A percentile compares a stretch with the other conserved stretches of the same genome.
Conservation (phyloP, 2,329 filamentous ascomycete genomes). For the Trichoderma pleuroti region DNA sequence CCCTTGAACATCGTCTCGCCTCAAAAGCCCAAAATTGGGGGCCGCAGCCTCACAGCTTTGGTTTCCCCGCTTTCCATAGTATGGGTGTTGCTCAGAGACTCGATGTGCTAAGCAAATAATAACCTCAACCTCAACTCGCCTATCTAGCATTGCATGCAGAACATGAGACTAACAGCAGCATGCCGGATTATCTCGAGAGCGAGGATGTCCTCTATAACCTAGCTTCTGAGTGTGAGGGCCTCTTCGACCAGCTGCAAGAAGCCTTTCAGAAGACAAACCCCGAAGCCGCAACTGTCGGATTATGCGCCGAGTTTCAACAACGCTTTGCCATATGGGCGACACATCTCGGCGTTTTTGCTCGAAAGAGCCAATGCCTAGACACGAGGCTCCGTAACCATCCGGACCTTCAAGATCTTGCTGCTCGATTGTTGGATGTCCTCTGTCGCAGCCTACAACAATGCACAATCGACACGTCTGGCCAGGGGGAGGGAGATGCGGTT, state of each 20-base stretch:
- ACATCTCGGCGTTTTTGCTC: conserved; percentile 19
- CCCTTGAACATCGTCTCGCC: background rate
- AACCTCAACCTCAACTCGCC: background rate
- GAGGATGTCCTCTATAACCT: background rate
- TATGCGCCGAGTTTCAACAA: conserved; percentile 16
- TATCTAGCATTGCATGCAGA: background rate
- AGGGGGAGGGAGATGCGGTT: background rate
- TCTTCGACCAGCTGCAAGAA: background rate
- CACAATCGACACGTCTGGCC: background rate
- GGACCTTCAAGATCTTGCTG: conserved; percentile 14
- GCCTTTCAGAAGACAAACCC: background rate
- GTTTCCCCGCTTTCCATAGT: background rate
- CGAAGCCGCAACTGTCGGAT: background rate
- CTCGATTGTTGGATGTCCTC: conserved; percentile 11
- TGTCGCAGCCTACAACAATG: background rate
- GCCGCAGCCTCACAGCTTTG: background rate
- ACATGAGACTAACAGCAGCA: background rate
- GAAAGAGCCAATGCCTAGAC: conserved; percentile 19
- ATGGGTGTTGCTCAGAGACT: background rate
- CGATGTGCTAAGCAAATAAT: background rate
- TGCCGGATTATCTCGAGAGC: background rate
- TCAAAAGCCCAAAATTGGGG: background rate
- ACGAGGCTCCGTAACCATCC: conserved; percentile 14
- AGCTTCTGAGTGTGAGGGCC: background rate
- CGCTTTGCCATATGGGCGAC: conserved; percentile 17